These are phyloP conservation scores for Monoraphidium neglectum DNA, from an alignment of 139 green algal genomes.

Conservation along the genomic window DNA sequence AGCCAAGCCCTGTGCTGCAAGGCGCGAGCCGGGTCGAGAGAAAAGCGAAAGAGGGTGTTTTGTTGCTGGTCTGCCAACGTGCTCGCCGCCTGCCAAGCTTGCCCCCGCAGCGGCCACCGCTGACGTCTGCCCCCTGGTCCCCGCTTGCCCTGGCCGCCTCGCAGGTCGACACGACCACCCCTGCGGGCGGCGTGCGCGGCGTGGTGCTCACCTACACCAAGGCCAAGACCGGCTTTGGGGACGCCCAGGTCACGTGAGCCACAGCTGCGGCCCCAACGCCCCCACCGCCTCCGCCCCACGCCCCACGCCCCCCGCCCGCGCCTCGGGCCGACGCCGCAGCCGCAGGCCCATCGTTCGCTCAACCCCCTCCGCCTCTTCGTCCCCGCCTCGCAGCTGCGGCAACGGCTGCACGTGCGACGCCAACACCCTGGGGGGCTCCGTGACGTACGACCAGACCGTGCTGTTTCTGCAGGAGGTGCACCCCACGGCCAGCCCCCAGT, in stretches of 20 bases:
- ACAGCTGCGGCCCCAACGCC: background rate
- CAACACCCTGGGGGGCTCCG: constrained; percentile 3
- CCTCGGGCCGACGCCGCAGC: too few species aligned
- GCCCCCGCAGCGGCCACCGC: too few species aligned
- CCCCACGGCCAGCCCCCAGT: constrained; percentile 4
- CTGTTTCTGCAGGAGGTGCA: constrained; percentile 17
- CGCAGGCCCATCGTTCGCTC: too few species aligned
- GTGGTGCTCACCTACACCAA: constrained; percentile 26
- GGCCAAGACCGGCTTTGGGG: constrained; percentile 9
- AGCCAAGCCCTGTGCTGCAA: too few species aligned
- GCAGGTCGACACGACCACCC: constrained; percentile 18
- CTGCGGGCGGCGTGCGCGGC: background rate
- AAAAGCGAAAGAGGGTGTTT: too few species aligned
- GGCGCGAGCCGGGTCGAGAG: too few species aligned
- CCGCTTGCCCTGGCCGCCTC: too few species aligned
- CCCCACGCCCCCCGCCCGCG: too few species aligned
- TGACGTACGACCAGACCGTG: constrained; percentile 31
- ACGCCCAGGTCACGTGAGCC: constrained; percentile 10
- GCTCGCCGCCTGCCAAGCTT: too few species aligned
- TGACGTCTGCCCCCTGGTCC: too few species aligned
- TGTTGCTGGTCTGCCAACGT: too few species aligned
- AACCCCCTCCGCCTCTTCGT: background rate
- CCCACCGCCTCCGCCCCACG: too few species aligned
- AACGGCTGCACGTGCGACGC: constrained; percentile 16
- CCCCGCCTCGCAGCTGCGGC: constrained; percentile 12